Percentiles rank a stretch among this genome's conserved stretches.
Evolutionary conservation across 768 basidiomycete species (phyloP).

Genomic region (Pisolithus marmoratus): DNA sequence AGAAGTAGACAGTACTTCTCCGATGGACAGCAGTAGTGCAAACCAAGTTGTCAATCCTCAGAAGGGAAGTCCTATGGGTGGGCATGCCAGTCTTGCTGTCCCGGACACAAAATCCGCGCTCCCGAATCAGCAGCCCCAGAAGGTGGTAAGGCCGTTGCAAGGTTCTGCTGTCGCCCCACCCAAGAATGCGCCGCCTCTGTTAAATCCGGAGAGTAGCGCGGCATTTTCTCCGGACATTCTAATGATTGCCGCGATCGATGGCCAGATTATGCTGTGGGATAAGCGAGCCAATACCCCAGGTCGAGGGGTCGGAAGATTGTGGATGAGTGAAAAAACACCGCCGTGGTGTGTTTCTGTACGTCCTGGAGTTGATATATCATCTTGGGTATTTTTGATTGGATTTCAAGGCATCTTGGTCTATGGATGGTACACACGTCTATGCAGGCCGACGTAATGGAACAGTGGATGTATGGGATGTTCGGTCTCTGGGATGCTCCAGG

Average conservation of each 20-base stretch:
- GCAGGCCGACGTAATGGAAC: constrained; percentile 88
- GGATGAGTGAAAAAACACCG: constrained; percentile 88
- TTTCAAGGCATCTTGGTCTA: constrained; percentile 90
- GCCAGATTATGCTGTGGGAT: constrained; percentile 91
- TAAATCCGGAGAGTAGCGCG: constrained; percentile 55
- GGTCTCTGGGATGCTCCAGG: constrained; percentile 64
- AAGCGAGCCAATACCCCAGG: constrained; percentile 60
- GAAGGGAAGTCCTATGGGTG: constrained; percentile 10
- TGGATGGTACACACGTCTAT: constrained; percentile 81
- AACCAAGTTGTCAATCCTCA: constrained; percentile 12
- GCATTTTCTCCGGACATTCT: constrained; percentile 77
- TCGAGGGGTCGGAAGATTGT: constrained; percentile 74
- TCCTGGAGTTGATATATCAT: constrained; percentile 10
- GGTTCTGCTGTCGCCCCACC: constrained; percentile 44
- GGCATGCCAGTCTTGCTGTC: constrained; percentile 20
- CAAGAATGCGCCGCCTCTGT: constrained; percentile 70
- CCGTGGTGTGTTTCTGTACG: constrained; percentile 94
- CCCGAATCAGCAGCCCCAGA: constrained; percentile 16
- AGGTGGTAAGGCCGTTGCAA: constrained; percentile 22
- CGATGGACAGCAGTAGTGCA: constrained; percentile 12
- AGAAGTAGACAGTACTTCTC: constrained; percentile 26
- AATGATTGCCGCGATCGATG: constrained; percentile 87
- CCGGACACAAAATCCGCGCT: constrained; percentile 24
- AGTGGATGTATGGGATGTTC: constrained; percentile 92
- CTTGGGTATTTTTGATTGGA: not conserved